Evolutionary conservation across 345 rosid genomes (phyloP), one percentile per base, ranked within the genome.

Genomic region (Physaria fendleri): DNA sequence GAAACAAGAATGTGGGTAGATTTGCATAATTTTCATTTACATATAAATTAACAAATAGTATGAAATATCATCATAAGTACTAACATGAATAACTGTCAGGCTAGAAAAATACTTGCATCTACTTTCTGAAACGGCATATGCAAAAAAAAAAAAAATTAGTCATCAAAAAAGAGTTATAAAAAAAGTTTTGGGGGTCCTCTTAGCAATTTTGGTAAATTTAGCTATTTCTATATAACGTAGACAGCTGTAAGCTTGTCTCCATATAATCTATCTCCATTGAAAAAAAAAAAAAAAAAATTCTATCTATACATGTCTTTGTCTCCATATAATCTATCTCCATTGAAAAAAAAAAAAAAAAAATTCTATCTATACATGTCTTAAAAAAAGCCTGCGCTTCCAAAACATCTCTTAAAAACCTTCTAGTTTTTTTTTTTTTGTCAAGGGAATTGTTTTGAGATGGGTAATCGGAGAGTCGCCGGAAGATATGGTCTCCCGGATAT

Each of bases 401-500:
- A 51, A 50, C 27, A 9, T 24, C 4, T n/a, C n/a, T n/a, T 10
- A 23, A 30, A 9, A 33, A 16, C 27, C 2, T 33, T 38, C 6
- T 3, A 25, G 20, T 43, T 46, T 38, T 43, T 8, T 43, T 21
- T 21, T 32, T 51, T 1, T 51, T 14, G 24, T 6, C 7, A 43
- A 68, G n/a, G 17, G 14, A 68, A 12, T 27, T 34, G 28, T 13
- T 12, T 12, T 47, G 20, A 55, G 3, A 32, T 69, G 74, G 69
- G 59, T 47, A 62, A 62, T 37, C 43, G 30, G 18, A 62, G 4
- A 47, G 13, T 22, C 38, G 17, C 46, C 25, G 28, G 32, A 16
- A 46, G 22, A 2, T 70, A 47, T n/a, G 18, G 47, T 11, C 53
- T 8, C 41, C 38, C 28, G 6, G 79, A 77, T 17, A 44, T 87